phyloP scores from a whole-genome alignment of 2,329 filamentous ascomycete species.

The Decorospora gaudefroyi region DNA sequence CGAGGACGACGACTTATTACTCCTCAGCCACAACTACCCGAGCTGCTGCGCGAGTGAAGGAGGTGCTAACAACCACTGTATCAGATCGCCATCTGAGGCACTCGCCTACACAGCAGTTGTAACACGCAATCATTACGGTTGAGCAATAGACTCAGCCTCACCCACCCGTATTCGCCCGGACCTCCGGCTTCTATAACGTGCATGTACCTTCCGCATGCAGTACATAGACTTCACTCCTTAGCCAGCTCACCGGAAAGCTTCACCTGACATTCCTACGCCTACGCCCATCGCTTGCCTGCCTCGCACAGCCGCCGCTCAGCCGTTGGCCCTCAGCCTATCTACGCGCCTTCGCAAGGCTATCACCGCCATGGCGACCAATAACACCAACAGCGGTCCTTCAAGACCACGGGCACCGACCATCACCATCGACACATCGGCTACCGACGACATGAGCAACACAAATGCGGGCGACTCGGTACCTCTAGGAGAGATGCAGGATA shows the following conservation, averaged over 20 bases:
- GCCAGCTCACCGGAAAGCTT: conserved; percentile 35
- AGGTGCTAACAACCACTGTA: too few species aligned
- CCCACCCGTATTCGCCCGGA: conserved; percentile 12
- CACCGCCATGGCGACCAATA: conserved; percentile 37
- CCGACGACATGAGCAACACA: conserved; percentile 42
- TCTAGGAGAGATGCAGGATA: conserved; percentile 41
- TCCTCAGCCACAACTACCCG: too few species aligned
- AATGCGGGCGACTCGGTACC: conserved; percentile 43
- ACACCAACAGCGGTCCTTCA: conserved; percentile 38
- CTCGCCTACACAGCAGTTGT: not conserved
- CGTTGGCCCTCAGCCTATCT: conserved; percentile 16
- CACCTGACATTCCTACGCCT: conserved; percentile 35
- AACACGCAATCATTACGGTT: conserved; percentile 1
- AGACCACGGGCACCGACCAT: conserved; percentile 56
- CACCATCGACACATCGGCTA: conserved; percentile 58
- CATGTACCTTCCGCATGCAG: conserved; percentile 30
- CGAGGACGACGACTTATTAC: not conserved
- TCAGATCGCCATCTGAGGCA: too few species aligned
- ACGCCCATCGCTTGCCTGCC: conserved; percentile 31
- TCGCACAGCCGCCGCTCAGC: conserved; percentile 7
- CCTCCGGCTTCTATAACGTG: conserved; percentile 9
- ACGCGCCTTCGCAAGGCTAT: conserved; percentile 23
- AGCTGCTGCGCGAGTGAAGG: too few species aligned
- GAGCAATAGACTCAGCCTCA: not conserved
- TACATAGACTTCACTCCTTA: conserved; percentile 21